Evolutionary conservation across 73 alveolate species (phyloP), one percentile per base, ranked within the genome.

Genomic region (Paramecium caudatum): DNA sequence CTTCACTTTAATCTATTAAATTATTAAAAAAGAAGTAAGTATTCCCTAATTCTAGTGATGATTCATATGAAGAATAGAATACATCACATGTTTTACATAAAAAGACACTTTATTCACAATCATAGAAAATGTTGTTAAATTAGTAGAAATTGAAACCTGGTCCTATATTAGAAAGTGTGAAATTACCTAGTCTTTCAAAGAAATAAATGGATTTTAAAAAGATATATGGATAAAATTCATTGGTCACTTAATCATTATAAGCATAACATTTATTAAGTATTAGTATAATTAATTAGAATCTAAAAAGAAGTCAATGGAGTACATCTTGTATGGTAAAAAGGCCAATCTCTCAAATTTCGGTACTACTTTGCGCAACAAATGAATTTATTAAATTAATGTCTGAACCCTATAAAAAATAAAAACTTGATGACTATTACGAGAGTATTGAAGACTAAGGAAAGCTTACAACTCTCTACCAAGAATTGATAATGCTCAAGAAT

Each of bases 401-500:
- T 23, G 83, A 65, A 33, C 32, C 49, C 16, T 65, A 65, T 23
- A 65, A 65, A 8, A 65, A 65, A 13, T 30, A n/a, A 21, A 65
- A 36, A 30, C 16, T 65, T 5, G 83, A 65, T 33, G 83, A 65
- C 19, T 65, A 33, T 65, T 65, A 65, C 19, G 83, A 65, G 32
- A 46, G 33, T 33, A 36, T 43, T 5, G 83, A 65, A 8, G 85
- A 83, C 13, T 39, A 70, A 43, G 63, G 45, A 8, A 34, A 47
- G 7, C 48, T 83, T 61, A 50, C 61, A 8, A 47, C 46, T 13
- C 85, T 41, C 19, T 83, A 83, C 13, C 25, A 83, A 55, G 61
- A 61, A 23, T 55, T 83, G 83, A 83, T 83, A n/a, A 70, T 55
- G 61, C 61, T 55, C 39, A 83, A 83, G 45, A 83, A 83, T 61